Evolutionary conservation across 1,284 basidiomycete genomes (phyloP), one percentile per base, ranked within the genome.

Genomic region (Pseudozyma sp.): DNA sequence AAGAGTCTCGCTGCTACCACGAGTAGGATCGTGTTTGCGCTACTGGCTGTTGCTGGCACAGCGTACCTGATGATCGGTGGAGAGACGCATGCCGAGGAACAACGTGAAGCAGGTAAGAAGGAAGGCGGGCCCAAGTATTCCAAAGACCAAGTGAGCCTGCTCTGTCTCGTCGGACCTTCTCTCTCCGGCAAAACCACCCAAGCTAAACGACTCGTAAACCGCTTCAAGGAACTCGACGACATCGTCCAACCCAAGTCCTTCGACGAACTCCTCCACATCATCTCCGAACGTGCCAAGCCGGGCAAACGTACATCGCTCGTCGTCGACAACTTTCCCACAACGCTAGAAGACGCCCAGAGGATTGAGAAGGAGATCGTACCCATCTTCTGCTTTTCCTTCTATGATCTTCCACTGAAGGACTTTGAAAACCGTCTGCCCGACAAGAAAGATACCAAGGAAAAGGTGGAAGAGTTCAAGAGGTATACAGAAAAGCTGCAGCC

Each of bases 301-400:
- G 34, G 53, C 7, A 59, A 66, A 29, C 66, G 69, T 37, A 64
- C 40, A 5, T 64, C 65, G 3, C 66, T 80, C 16, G 59, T 80
- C 42, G 42, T 78, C 33, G 78, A 80, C 37, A 58, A 68, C 44
- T 80, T 76, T 40, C 78, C 78, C 9, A 51, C 42, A 11, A 72
- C 68, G 5, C 45, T 78, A 14, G 61, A 70, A 40, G 65, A 78
- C 40, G 69, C 73, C 6, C 55, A 76, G 17, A 35, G 53, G 4
- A 72, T 80, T 44, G 66, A 78, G 33, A 30, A 50, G 9, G 68
- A 76, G 47, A 19, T 76, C 19, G 68, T 64, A 5, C 76, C 75
- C 44, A 80, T 80, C 54, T 77, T 78, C 16, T 67, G 73, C 24
- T 65, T 77, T 44, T 64, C 77, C 35, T 80, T 73, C 57, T 78